Percentiles rank a stretch among this genome's conserved stretches.
phyloP scores from a whole-genome alignment of 2,329 filamentous ascomycete species.

The Arthrobotrys sinensis region DNA sequence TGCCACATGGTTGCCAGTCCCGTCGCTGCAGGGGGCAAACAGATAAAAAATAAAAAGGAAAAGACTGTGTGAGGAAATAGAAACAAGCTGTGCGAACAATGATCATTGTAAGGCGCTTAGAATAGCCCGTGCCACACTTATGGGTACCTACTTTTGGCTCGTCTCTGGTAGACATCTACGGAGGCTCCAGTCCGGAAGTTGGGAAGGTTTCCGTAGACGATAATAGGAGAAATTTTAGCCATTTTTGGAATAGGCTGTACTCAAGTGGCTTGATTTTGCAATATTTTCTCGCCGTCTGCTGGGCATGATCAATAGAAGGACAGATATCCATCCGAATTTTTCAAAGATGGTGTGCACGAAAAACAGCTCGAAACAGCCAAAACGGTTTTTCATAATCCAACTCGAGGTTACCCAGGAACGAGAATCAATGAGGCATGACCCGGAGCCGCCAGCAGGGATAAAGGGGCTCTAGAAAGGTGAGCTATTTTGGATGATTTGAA shows the following conservation, averaged over 20 bases:
- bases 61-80: constrained; percentile 26
- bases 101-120: constrained; percentile 50
- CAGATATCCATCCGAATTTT: constrained; percentile 14
- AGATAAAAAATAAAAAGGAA: constrained; percentile 12
- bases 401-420: constrained; percentile 35
- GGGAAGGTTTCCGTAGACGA: background rate
- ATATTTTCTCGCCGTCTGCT: constrained; percentile 11
- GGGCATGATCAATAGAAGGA: constrained; percentile 27
- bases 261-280: constrained; percentile 46
- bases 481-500: constrained; percentile 19
- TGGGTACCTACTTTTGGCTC: background rate
- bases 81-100: constrained; percentile 41
- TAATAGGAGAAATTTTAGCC: constrained; percentile 38
- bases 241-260: constrained; percentile 58
- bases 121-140: constrained; percentile 44
- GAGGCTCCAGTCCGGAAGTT: background rate
- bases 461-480: constrained; percentile 16
- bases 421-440: constrained; percentile 22
- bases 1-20: constrained; percentile 49
- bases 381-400: background rate
- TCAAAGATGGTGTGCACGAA: constrained; percentile 49
- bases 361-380: constrained; percentile 21
- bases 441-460: constrained; percentile 32
- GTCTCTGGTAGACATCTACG: constrained; percentile 28
- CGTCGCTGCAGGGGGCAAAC: constrained; percentile 44